A percentile compares a stretch with the other conserved stretches of the same genome.
Evolutionary conservation across 2,329 filamentous ascomycete species (phyloP).

Genomic region (Chalaropsis ovoidea): DNA sequence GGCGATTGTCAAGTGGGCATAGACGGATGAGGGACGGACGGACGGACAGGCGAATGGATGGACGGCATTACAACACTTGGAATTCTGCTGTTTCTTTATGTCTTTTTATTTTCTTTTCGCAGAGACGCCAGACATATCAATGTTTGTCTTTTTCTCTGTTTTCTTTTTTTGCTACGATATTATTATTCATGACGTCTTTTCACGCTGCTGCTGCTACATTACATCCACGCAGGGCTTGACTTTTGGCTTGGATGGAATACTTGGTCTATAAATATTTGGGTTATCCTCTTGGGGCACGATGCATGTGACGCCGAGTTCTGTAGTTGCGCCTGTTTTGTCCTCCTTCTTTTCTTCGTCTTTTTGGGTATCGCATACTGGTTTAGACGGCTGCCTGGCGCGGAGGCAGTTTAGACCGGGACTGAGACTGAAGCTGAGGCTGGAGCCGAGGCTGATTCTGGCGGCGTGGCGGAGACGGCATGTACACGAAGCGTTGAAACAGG

Average conservation of each 20-base stretch:
- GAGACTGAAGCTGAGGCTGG: background rate
- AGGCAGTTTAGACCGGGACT: background rate
- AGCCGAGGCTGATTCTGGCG: background rate
- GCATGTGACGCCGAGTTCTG: too few relatives aligned
- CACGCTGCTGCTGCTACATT: background rate
- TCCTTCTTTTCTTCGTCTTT: background rate
- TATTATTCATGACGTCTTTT: background rate
- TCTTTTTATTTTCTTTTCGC: too few relatives aligned
- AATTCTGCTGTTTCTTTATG: too few relatives aligned
- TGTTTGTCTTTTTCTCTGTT: too few relatives aligned
- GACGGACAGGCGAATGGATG: too few relatives aligned
- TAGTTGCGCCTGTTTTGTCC: too few relatives aligned
- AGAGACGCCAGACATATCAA: too few relatives aligned
- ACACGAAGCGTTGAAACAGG: background rate
- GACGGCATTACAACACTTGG: too few relatives aligned
- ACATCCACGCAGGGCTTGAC: background rate
- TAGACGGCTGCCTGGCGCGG: too few relatives aligned
- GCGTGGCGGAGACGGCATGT: background rate
- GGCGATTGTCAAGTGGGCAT: slow-evolving; percentile 51
- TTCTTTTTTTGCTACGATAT: too few relatives aligned
- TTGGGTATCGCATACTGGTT: background rate
- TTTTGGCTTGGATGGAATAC: background rate
- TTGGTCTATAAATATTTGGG: background rate
- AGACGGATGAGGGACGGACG: background rate
- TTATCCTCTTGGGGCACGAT: background rate